Evolutionary conservation across 306 rosid genomes (phyloP).

Genomic region (Lablab purpureus): DNA sequence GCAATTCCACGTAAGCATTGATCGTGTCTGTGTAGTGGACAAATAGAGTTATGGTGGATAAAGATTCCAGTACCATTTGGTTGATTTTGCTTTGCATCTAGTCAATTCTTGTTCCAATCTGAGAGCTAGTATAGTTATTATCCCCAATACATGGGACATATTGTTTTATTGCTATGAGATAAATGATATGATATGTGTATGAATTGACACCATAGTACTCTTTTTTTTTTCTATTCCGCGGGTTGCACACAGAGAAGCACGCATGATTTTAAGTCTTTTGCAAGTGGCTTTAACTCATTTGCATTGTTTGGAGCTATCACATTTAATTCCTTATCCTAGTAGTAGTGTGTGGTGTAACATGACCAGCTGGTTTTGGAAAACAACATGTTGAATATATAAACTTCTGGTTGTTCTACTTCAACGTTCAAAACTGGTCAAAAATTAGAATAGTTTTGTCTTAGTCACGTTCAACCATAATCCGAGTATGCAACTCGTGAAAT

Average conservation of each 20-base stretch:
- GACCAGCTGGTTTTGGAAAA: neutral
- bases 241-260: neutral
- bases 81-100: constrained; percentile 47
- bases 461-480: no score
- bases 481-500: no score
- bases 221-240: neutral
- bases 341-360: constrained; percentile 6
- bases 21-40: neutral
- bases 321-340: neutral
- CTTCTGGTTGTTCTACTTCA: no score
- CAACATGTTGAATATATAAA: no score
- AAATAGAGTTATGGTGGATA: neutral
- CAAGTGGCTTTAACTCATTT: constrained; percentile 36
- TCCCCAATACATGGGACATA: neutral
- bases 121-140: neutral
- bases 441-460: no score
- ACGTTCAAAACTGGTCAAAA: no score
- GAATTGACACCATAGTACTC: neutral
- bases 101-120: constrained; percentile 40
- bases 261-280: neutral
- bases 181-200: neutral
- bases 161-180: neutral
- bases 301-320: neutral
- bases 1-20: constrained; percentile 5
- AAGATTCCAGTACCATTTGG: constrained; percentile 37